Conservation (phyloP, 352 stramenopile genomes). For the Phytopythium vexans region DNA sequence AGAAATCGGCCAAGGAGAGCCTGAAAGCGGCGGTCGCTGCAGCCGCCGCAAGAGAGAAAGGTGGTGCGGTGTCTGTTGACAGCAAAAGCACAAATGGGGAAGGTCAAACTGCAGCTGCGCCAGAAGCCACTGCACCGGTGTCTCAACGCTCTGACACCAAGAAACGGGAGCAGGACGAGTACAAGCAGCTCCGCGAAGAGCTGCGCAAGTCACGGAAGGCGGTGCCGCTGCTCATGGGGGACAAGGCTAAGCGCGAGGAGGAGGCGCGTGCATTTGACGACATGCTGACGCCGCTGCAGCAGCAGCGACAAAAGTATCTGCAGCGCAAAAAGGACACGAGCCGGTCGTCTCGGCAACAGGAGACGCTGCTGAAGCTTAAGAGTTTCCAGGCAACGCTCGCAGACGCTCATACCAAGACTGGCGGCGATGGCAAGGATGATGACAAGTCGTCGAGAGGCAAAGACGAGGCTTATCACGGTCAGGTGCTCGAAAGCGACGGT, state of each 20-base stretch:
- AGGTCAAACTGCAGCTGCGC: neutral
- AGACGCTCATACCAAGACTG: conserved; percentile 27
- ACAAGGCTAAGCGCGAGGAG: conserved; percentile 58
- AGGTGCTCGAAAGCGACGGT: conserved; percentile 53
- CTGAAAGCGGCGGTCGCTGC: conserved; percentile 50
- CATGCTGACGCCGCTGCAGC: conserved; percentile 74
- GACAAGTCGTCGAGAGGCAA: too few species aligned
- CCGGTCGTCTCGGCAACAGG: conserved; percentile 50
- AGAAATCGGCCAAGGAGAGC: conserved; percentile 31
- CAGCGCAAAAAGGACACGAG: conserved; percentile 56
- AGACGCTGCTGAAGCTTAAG: conserved; percentile 68
- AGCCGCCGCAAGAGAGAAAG: conserved; percentile 1
- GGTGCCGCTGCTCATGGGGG: conserved; percentile 44
- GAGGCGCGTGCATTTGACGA: conserved; percentile 53
- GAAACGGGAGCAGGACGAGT: conserved; percentile 50
- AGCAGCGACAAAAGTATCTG: conserved; percentile 71
- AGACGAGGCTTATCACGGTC: conserved; percentile 55
- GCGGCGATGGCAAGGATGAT: conserved; percentile 4
- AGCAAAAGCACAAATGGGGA: neutral
- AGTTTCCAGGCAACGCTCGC: conserved; percentile 58
- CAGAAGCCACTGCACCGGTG: neutral
- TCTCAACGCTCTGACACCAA: conserved; percentile 1
- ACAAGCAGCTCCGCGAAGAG: conserved; percentile 62
- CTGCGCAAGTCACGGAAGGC: conserved; percentile 64
- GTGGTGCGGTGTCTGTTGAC: neutral